Evolutionary conservation across 345 rosid genomes (phyloP), one percentile per base, ranked within the genome.

Genomic region (Cardamine occulta): DNA sequence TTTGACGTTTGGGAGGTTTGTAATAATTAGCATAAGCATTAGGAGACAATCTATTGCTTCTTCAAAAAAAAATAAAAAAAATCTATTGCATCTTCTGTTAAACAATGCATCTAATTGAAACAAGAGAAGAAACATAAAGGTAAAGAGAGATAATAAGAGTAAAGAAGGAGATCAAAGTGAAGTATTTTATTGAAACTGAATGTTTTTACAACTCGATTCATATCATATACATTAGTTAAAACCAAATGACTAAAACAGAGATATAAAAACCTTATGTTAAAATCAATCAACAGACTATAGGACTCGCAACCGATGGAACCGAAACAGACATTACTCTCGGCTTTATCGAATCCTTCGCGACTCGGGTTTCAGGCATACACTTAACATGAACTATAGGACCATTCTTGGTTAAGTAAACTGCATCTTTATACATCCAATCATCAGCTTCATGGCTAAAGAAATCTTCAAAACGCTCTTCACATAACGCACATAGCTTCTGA

Each of bases 321-420:
- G 37, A 6, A 68, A 42, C 58, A 44, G 72, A 4, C 54, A 47
- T 32, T 0, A 15, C 31, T 12, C 3, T 9, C 0, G 18, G 19
- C 23, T 70, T 13, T 17, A 5, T 53, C 13, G 4, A 26, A 9
- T 34, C 69, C 40, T 78, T 34, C 0, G 54, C 11, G 3, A 64
- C 13, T 23, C 11, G 31, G 15, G 61, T 9, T n/a, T 63, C 72
- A 2, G 82, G 82, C 84, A 86, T 76, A 85, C 97, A 91, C 76
- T 89, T 91, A 14, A 81, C 88, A 76, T 91, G 97, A 52, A 89
- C 97, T 55, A 91, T 89, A 19, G 89, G 89, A 70, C 97, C 74
- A 0, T 78, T 52, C 52, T 12, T 66, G 15, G 15, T 58, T 11
- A 55, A 64, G 81, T 80, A 79, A 1, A 63, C 85, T 0, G 87